Evolutionary conservation across 139 green algal species (phyloP).

Genomic region (Yamagishiella unicocca): DNA sequence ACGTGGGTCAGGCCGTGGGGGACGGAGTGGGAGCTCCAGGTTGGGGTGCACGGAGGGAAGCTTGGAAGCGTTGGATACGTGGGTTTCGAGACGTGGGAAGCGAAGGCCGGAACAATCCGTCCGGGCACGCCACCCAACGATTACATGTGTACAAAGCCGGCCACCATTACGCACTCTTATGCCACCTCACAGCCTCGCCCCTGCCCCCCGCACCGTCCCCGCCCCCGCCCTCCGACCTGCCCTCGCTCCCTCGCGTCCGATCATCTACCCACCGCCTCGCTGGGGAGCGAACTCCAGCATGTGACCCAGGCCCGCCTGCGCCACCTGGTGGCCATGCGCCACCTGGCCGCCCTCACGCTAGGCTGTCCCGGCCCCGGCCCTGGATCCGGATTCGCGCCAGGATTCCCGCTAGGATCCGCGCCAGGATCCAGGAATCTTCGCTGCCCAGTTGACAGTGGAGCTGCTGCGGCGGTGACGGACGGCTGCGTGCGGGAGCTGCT

Average conservation of each 20-base stretch:
- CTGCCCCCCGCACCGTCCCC: not conserved
- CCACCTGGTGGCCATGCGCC: not conserved
- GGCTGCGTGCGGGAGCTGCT: slow-evolving; percentile 51
- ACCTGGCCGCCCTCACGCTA: slow-evolving; percentile 21
- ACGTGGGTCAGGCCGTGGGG: not conserved
- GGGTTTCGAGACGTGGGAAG: no score
- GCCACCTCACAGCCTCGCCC: no score
- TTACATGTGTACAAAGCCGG: no score
- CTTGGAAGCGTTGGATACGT: no score
- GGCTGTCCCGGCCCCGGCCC: slow-evolving; percentile 22
- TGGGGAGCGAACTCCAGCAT: not conserved
- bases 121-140: no score
- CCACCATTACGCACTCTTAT: no score
- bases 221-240: not conserved
- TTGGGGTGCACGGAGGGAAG: no score
- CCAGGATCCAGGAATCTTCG: not conserved
- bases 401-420: not conserved
- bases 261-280: not conserved
- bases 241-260: not conserved
- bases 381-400: not conserved
- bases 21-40: not conserved
- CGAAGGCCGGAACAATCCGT: no score
- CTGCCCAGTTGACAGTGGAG: slow-evolving; percentile 47
- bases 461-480: slow-evolving; percentile 59
- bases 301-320: not conserved